phyloP scores from a whole-genome alignment of 495 filamentous ascomycete species.

The Talaromyces trachyspermus region DNA sequence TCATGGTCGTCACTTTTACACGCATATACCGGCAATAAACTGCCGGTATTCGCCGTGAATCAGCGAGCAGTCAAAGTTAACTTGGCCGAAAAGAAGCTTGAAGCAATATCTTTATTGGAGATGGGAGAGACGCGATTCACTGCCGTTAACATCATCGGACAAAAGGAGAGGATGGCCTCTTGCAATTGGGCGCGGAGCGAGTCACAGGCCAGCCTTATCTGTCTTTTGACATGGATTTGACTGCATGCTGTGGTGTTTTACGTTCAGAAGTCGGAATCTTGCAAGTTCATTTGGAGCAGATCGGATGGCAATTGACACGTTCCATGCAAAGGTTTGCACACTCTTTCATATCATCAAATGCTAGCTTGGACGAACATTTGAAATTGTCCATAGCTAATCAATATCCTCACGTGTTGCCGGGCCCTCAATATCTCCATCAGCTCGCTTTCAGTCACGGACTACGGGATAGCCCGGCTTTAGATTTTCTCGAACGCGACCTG shows the following conservation, averaged over 20 bases:
- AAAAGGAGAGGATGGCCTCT: background rate
- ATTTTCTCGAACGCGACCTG: slow-evolving; percentile 47
- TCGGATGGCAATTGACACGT: slow-evolving; percentile 19
- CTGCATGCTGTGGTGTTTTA: slow-evolving; percentile 17
- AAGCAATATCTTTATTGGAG: slow-evolving; percentile 10
- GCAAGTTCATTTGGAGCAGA: slow-evolving; percentile 15
- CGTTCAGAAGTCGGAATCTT: slow-evolving; percentile 19
- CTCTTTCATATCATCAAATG: no score
- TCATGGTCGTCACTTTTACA: slow-evolving; percentile 35
- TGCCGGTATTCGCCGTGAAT: slow-evolving; percentile 29
- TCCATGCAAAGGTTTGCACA: slow-evolving; percentile 16
- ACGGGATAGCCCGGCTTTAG: slow-evolving; percentile 41
- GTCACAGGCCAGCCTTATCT: slow-evolving; percentile 17
- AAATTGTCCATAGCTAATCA: slow-evolving; percentile 56
- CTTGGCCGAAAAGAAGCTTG: slow-evolving; percentile 18
- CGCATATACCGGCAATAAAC: slow-evolving; percentile 28
- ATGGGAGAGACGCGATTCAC: background rate
- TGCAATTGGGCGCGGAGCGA: slow-evolving; percentile 8
- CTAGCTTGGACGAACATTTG: slow-evolving; percentile 13
- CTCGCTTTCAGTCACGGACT: slow-evolving; percentile 35
- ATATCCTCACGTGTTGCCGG: slow-evolving; percentile 42
- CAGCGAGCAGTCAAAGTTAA: slow-evolving; percentile 25
- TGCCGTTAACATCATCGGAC: background rate
- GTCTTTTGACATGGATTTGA: slow-evolving; percentile 15
- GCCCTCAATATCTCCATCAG: slow-evolving; percentile 60